These are phyloP conservation scores for Citrullus colocynthis DNA, from an alignment of 306 rosid species.

Conservation along the genomic window DNA sequence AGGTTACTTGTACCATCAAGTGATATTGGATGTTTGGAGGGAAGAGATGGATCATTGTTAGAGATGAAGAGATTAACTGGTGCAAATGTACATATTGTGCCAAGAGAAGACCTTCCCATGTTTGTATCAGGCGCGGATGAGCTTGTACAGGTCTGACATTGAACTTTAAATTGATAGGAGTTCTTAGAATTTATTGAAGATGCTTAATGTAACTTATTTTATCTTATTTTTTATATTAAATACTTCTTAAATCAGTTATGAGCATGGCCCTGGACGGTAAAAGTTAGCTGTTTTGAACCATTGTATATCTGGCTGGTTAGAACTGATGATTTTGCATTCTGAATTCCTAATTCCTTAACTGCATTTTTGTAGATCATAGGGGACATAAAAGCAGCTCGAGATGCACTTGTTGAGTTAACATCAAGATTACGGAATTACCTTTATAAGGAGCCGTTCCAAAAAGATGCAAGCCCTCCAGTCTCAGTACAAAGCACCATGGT, in stretches of 20 bases:
- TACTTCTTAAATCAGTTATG: background rate
- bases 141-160: conserved; percentile 69
- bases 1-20: conserved; percentile 65
- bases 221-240: background rate
- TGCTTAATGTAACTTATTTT: background rate
- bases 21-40: conserved; percentile 81
- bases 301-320: background rate
- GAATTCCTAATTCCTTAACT: background rate
- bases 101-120: conserved; percentile 66
- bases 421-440: conserved; percentile 68
- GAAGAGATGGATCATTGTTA: conserved; percentile 65
- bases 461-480: conserved; percentile 39
- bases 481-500: conserved; percentile 23
- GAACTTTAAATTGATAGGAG: conserved; percentile 1
- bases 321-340: background rate
- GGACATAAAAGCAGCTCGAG: conserved; percentile 84
- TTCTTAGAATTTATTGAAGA: background rate
- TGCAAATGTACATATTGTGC: conserved; percentile 64
- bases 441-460: conserved; percentile 62
- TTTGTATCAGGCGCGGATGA: conserved; percentile 62
- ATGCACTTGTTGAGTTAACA: conserved; percentile 89
- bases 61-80: conserved; percentile 78
- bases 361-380: conserved; percentile 56
- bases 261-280: background rate
- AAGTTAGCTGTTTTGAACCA: background rate